phyloP scores from a whole-genome alignment of 495 filamentous ascomycete genomes.

The Daldinia vernicosa region DNA sequence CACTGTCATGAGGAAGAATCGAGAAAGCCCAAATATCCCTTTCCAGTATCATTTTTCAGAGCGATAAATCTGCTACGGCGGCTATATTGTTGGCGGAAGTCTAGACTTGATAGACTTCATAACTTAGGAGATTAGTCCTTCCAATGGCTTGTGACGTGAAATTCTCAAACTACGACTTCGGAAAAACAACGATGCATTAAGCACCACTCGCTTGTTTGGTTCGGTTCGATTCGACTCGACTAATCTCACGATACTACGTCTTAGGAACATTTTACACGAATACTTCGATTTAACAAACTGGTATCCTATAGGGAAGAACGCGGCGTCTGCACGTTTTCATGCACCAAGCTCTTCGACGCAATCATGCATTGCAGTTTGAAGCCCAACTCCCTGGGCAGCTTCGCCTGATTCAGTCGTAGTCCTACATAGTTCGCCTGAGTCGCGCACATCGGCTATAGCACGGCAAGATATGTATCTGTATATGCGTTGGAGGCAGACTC shows the following conservation, averaged over 20 bases:
- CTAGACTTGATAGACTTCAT: conserved; percentile 12
- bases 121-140: background rate
- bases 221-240: conserved; percentile 18
- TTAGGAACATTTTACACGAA: conserved; percentile 8
- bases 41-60: background rate
- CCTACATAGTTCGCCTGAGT: conserved; percentile 30
- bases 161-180: conserved; percentile 7
- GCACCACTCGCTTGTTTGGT: conserved; percentile 16
- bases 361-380: conserved; percentile 44
- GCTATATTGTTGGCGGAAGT: conserved; percentile 5
- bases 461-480: conserved; percentile 20
- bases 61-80: conserved; percentile 14
- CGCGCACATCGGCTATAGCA: conserved; percentile 31
- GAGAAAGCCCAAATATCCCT: background rate
- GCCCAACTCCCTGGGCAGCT: conserved; percentile 43
- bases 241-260: conserved; percentile 14
- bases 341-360: conserved; percentile 37
- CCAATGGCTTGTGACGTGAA: background rate
- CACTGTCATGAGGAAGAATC: conserved; percentile 9
- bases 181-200: conserved; percentile 13
- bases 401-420: conserved; percentile 41
- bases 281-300: conserved; percentile 11
- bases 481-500: conserved; percentile 3
- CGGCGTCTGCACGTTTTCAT: conserved; percentile 32
- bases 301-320: conserved; percentile 39